Percentiles rank a stretch among this genome's conserved stretches.
Evolutionary conservation across 2,329 filamentous ascomycete genomes (phyloP).

Genomic region (Beauveria caledonica): DNA sequence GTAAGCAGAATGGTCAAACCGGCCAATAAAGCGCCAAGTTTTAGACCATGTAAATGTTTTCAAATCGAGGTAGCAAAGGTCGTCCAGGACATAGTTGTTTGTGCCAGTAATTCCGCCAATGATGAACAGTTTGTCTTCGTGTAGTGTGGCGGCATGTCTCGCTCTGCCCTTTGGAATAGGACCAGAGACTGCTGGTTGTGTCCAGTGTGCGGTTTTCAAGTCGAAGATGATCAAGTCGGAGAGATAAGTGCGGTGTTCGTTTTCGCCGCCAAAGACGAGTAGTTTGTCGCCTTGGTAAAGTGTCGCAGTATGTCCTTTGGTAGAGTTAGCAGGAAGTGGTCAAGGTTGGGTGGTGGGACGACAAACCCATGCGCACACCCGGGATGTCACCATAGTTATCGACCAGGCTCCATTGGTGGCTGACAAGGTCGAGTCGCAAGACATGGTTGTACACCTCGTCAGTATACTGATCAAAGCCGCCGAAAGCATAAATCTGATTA

Average conservation of each 20-base stretch:
- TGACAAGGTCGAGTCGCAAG: conserved; percentile 75
- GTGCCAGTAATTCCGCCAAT: conserved; percentile 92
- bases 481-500: conserved; percentile 96
- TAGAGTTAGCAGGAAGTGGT: conserved; percentile 11
- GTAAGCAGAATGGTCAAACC: conserved; percentile 93
- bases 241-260: conserved; percentile 91
- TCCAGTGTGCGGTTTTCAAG: conserved; percentile 90
- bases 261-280: conserved; percentile 96
- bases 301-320: conserved; percentile 83
- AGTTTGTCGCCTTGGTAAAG: conserved; percentile 90
- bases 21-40: conserved; percentile 87
- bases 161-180: conserved; percentile 83
- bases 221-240: conserved; percentile 96
- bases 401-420: conserved; percentile 87
- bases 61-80: conserved; percentile 92
- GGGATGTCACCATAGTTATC: conserved; percentile 99
- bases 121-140: conserved; percentile 95
- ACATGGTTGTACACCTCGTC: conserved; percentile 99
- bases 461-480: conserved; percentile 96
- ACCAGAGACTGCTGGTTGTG: conserved; percentile 78
- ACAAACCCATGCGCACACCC: conserved; percentile 86
- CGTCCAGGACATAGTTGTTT: conserved; percentile 85
- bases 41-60: conserved; percentile 98
- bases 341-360: neutral
- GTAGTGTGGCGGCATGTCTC: conserved; percentile 84